Base-by-base conservation (phyloP, 2,329 filamentous ascomycete species). In the Talaromyces sp. region DNA sequence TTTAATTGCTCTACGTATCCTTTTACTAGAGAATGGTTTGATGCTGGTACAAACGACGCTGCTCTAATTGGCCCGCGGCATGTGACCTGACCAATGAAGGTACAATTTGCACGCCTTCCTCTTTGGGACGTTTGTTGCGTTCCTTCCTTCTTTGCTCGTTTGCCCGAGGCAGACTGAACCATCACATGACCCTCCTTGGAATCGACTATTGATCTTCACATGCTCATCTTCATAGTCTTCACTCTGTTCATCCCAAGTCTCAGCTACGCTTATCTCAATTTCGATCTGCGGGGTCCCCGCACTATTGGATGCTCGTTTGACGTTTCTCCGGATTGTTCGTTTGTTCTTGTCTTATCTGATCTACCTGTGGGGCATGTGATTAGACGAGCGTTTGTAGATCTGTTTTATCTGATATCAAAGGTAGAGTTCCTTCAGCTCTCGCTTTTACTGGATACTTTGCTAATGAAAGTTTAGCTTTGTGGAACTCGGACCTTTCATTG, bases 271-370 rank as follows among this genome's bases (percentile, higher is more conserved):
- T 13, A 54, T 54, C 27, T 34, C 49, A 19, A 54, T 17, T 13
- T 34, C 15, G 27, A 19, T 34, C 27, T 54, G 49, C 17, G 27
- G 27, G 49, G 29, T 34, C 51, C 17, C 49, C 17, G 51, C 27
- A 8, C 27, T 19, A 22, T 54, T 34, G 29, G 51, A 11, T 31
- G 17, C 19, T 54, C 29, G 51, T 54, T 54, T 54, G 51, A 31
- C 27, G 5, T 5, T 53, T 19, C 51, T 29, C 27, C 51, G 8
- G 27, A 22, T 34, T 2, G 3, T 19, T 7, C 17, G 17, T 54
- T 54, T 54, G n/a, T 22, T 56, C 10, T 19, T 36, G 49, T 31
- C 49, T 53, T 31, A 53, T 56, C 19, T 22, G 53, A 22, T 56
- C n/a, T 34, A 36, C 10, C 13, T 22, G 5, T 29, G n/a, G n/a